These are phyloP conservation scores for Aspergillus sp. DNA, from an alignment of 2,329 filamentous ascomycete species.

Conservation along the genomic window DNA sequence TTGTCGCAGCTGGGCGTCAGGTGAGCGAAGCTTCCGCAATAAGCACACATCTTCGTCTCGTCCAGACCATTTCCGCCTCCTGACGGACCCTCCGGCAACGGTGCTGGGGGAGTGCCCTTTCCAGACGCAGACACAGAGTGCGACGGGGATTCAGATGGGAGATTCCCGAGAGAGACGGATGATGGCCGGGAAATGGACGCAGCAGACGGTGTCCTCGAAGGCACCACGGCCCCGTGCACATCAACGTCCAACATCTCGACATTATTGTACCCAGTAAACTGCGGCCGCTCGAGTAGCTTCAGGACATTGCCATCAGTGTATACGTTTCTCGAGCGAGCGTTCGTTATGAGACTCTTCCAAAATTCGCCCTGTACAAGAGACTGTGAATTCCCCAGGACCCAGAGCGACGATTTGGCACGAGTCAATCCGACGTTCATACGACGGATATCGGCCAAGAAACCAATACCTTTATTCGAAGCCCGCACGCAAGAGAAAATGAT, in stretches of 20 bases:
- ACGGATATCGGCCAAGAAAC: slow-evolving; percentile 95
- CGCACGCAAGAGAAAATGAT: slow-evolving; percentile 99
- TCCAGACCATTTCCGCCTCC: slow-evolving; percentile 39
- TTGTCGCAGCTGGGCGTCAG: slow-evolving; percentile 41
- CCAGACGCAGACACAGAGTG: slow-evolving; percentile 19
- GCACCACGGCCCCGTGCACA: slow-evolving; percentile 4
- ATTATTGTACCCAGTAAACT: slow-evolving; percentile 39
- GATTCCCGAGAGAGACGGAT: slow-evolving; percentile 18
- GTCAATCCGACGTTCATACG: slow-evolving; percentile 99
- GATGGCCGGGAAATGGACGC: slow-evolving; percentile 24
- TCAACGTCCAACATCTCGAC: slow-evolving; percentile 37
- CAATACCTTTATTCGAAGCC: slow-evolving; percentile 84
- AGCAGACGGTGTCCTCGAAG: slow-evolving; percentile 13
- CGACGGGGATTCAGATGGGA: slow-evolving; percentile 9
- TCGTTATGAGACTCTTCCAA: slow-evolving; percentile 78
- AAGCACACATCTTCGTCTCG: slow-evolving; percentile 33
- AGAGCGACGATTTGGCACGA: slow-evolving; percentile 89
- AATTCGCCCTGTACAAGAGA: slow-evolving; percentile 81
- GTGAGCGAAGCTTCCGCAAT: slow-evolving; percentile 41
- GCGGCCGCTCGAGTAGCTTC: slow-evolving; percentile 47
- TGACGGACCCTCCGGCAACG: slow-evolving; percentile 30
- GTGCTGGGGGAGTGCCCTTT: slow-evolving; percentile 16
- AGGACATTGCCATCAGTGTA: slow-evolving; percentile 65
- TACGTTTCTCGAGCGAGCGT: slow-evolving; percentile 64
- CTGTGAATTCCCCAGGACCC: slow-evolving; percentile 88